These are phyloP conservation scores for Aspergillus neoniger DNA, from an alignment of 2,329 filamentous ascomycete genomes.

Conservation along the genomic window DNA sequence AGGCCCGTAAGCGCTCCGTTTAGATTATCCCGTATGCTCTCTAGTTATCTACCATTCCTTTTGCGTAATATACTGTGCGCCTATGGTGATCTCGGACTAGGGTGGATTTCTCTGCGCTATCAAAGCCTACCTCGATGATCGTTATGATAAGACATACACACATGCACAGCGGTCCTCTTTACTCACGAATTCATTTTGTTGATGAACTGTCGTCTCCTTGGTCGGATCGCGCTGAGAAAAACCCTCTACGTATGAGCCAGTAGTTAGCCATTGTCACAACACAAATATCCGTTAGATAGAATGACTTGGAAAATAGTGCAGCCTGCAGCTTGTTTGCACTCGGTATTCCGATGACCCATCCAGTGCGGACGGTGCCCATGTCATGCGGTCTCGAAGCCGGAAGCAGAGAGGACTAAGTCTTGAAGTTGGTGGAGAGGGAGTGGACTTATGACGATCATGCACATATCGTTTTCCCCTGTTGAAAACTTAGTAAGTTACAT, in stretches of 20 bases:
- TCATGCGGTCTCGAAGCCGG: background rate
- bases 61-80: background rate
- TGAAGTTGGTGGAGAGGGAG: no score
- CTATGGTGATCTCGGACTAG: background rate
- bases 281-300: background rate
- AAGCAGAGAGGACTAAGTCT: background rate
- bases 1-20: background rate
- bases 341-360: background rate
- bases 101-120: background rate
- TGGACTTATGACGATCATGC: no score
- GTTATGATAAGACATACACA: background rate
- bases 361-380: background rate
- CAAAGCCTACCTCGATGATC: background rate
- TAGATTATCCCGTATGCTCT: background rate
- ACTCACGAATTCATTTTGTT: background rate
- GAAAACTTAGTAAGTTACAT: background rate
- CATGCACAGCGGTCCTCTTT: no score
- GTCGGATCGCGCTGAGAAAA: background rate
- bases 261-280: no score
- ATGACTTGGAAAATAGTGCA: background rate
- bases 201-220: background rate
- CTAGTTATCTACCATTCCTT: background rate
- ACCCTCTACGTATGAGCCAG: background rate
- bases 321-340: no score
- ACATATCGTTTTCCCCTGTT: no score